Evolutionary conservation across 2,329 filamentous ascomycete genomes (phyloP).

Genomic region (Emericellopsis atlantica): DNA sequence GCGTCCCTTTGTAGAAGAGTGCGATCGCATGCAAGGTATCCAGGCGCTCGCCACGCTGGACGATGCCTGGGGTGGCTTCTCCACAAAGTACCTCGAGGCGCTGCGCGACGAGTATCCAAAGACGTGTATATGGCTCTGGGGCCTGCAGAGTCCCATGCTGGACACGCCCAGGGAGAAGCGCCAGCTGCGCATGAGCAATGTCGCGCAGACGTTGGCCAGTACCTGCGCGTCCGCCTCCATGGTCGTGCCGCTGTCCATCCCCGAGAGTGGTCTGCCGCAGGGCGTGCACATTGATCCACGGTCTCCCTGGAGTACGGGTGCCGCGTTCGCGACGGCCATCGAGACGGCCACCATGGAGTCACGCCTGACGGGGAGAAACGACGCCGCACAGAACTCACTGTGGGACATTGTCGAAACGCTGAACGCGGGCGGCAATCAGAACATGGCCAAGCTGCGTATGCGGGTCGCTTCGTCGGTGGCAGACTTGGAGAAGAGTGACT

Average conservation of each 20-base stretch:
- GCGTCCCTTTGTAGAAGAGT: conserved; percentile 80
- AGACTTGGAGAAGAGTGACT: conserved; percentile 9
- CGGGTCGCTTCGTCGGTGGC: conserved; percentile 29
- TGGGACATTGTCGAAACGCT: conserved; percentile 52
- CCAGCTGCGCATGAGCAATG: conserved; percentile 54
- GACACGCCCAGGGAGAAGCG: conserved; percentile 38
- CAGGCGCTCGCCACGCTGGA: conserved; percentile 63
- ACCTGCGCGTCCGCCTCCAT: conserved; percentile 62
- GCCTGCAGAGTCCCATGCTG: conserved; percentile 50
- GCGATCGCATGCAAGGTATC: conserved; percentile 80
- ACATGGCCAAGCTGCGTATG: conserved; percentile 63
- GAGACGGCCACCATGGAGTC: conserved; percentile 72
- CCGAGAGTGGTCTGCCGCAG: conserved; percentile 39
- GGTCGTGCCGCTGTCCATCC: conserved; percentile 61
- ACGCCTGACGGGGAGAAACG: conserved; percentile 41
- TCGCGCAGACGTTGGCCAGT: conserved; percentile 57
- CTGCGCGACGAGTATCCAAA: conserved; percentile 88
- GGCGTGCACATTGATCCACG: conserved; percentile 46
- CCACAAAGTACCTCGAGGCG: conserved; percentile 59
- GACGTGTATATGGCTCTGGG: conserved; percentile 77
- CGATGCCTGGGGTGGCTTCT: conserved; percentile 74
- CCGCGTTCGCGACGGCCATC: conserved; percentile 60
- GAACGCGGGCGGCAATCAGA: conserved; percentile 67
- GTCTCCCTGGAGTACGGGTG: conserved; percentile 72
- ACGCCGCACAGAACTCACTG: conserved; percentile 32